Base-by-base conservation (phyloP, 129 eudicot species). In the Calendula officinalis region DNA sequence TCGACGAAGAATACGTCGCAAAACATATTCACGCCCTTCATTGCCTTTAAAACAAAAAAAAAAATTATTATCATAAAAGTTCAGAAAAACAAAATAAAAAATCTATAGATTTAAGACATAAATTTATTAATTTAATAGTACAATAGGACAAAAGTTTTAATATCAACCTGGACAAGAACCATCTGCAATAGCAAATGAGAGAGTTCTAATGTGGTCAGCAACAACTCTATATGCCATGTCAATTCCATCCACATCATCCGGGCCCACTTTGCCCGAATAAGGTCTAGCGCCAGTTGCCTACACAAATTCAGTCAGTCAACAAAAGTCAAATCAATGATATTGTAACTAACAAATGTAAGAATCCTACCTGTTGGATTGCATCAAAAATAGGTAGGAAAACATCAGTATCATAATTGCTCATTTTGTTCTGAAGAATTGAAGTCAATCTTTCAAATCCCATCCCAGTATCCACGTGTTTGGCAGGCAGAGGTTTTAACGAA, bases 221-320 rank as follows among this genome's bases (percentile, higher is more conserved):
- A 91, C 96, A 64, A 91, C 98, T 74, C 98, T 80, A 69, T 91
- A 91, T 0, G 98, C 98, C 98, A 91, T 91, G 72, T 91, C 96
- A 76, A 82, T 73, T 9, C 83, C 86, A 75, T 87, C 96, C 39
- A 68, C 83, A 48, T 91, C 98, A 62, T 87, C 95, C 15, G 78
- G 45, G 45, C 98, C 98, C 77, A 91, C 98, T 70, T 84, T 87
- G 30, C 96, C 96, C 30, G 91, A 78, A 77, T 91, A 91, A 5
- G 84, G 83, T 15, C 83, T 83, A 66, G 94, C 90, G 55, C 89
- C 86, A 60, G 94, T 87, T 69, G 90, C 90, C 98, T 91, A 64
- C 56, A 33, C 62, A 47, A 59, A 34, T 16, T 67, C 42, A 50
- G 45, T 22, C 30, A 22, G 30, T 45, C 49, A 55, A 12, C 14